A percentile compares a stretch with the other conserved stretches of the same genome.
These are phyloP conservation scores for Albatrellus sp. DNA, from an alignment of 1,284 basidiomycete species.

Conservation along the genomic window DNA sequence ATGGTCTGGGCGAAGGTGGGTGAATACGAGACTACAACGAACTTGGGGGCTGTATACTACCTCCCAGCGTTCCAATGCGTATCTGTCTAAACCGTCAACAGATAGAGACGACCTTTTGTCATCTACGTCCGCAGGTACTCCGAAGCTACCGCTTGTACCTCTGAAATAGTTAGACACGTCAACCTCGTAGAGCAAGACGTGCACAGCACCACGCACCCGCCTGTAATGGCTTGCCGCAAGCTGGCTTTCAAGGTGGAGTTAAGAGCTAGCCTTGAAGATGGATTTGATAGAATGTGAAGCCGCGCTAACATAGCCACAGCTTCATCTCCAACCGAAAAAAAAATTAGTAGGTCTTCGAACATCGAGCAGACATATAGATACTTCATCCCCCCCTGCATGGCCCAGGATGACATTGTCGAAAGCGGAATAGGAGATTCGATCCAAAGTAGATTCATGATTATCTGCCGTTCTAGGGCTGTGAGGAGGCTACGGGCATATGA, in stretches of 20 bases:
- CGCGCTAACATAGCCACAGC: conserved; percentile 55
- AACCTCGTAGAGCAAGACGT: not conserved
- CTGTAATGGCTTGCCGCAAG: conserved; percentile 82
- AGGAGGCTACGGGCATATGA: conserved; percentile 47
- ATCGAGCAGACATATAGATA: conserved; percentile 20
- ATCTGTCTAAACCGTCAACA: conserved; percentile 66
- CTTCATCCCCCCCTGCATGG: conserved; percentile 65
- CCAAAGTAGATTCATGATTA: conserved; percentile 90
- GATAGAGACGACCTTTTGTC: conserved; percentile 42
- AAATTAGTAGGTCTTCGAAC: conserved; percentile 8
- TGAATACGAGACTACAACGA: not conserved
- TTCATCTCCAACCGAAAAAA: conserved; percentile 37
- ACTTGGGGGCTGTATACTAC: conserved; percentile 27
- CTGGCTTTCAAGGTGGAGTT: conserved; percentile 72
- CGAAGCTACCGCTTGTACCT: conserved; percentile 85
- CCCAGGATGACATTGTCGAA: conserved; percentile 74
- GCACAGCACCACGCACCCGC: conserved; percentile 50
- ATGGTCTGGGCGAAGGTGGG: conserved; percentile 54
- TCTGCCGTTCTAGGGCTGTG: conserved; percentile 77
- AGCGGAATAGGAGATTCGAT: conserved; percentile 66
- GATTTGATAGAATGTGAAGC: conserved; percentile 66
- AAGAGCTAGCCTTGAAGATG: conserved; percentile 49
- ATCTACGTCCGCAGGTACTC: conserved; percentile 63
- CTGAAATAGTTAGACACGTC: conserved; percentile 26
- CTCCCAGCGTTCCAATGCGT: conserved; percentile 93